phyloP scores from a whole-genome alignment of 768 basidiomycete species.

The Inosperma sp. region DNA sequence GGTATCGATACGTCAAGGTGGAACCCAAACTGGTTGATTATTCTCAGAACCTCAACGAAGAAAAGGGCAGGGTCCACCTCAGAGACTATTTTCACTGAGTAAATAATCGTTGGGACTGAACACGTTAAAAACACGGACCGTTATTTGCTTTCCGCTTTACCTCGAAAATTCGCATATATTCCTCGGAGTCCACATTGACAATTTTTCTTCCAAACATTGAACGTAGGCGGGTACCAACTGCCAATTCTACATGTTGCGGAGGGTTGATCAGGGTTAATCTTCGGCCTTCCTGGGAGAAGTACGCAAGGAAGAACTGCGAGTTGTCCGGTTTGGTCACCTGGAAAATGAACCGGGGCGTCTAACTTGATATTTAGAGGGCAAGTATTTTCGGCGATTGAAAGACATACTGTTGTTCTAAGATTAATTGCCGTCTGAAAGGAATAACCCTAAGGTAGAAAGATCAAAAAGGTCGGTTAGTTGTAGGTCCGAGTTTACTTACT shows the following conservation, averaged over 20 bases:
- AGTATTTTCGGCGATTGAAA: background rate
- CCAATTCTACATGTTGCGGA: slow-evolving; percentile 38
- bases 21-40: slow-evolving; percentile 53
- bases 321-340: slow-evolving; percentile 47
- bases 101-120: background rate
- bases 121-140: slow-evolving; percentile 14
- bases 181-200: slow-evolving; percentile 44
- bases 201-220: slow-evolving; percentile 34
- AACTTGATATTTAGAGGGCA: slow-evolving; percentile 6
- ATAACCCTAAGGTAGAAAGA: slow-evolving; percentile 50
- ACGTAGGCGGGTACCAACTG: slow-evolving; percentile 37
- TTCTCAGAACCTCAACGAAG: slow-evolving; percentile 58
- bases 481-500: slow-evolving; percentile 35
- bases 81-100: slow-evolving; percentile 26
- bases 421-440: slow-evolving; percentile 63
- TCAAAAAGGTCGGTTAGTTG: slow-evolving; percentile 2
- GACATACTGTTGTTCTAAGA: slow-evolving; percentile 47
- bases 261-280: slow-evolving; percentile 47
- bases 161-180: slow-evolving; percentile 51
- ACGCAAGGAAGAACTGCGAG: slow-evolving; percentile 60
- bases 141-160: slow-evolving; percentile 39
- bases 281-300: slow-evolving; percentile 57
- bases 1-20: slow-evolving; percentile 65
- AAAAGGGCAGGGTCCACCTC: slow-evolving; percentile 52
- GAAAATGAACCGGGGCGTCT: slow-evolving; percentile 69